Evolutionary conservation across 495 filamentous ascomycete species (phyloP).

Genomic region (Penicillium roqueforti): DNA sequence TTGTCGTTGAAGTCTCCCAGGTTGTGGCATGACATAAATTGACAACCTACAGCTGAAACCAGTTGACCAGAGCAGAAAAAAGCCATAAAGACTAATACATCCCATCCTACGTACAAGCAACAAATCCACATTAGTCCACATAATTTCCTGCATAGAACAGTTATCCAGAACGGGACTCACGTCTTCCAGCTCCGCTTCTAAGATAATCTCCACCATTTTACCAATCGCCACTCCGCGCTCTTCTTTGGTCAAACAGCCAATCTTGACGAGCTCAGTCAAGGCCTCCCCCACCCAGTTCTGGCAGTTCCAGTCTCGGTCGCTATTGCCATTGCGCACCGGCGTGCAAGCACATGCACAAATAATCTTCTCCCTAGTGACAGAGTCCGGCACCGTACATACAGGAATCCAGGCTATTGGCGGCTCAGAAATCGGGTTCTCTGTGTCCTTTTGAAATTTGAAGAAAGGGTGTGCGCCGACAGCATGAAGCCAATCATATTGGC

Average conservation of each 20-base stretch:
- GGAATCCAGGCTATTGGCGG: conserved; percentile 47
- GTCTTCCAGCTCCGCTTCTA: conserved; percentile 23
- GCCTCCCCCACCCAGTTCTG: conserved; percentile 36
- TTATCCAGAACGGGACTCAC: not conserved
- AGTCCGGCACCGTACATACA: conserved; percentile 16
- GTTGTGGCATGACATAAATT: no score
- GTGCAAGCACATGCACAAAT: conserved; percentile 18
- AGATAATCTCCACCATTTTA: conserved; percentile 29
- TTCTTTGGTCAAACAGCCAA: conserved; percentile 19
- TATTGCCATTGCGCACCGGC: conserved; percentile 22
- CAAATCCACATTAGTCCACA: not conserved
- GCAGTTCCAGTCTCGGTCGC: conserved; percentile 32
- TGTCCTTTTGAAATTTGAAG: conserved; percentile 32
- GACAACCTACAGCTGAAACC: no score
- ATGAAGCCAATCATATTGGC: conserved; percentile 19
- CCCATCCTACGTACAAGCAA: not conserved
- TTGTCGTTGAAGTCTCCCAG: not conserved
- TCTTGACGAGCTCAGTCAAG: conserved; percentile 19
- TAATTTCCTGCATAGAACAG: not conserved
- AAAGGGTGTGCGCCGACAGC: conserved; percentile 27
- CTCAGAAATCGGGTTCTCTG: conserved; percentile 44
- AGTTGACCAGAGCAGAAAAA: no score
- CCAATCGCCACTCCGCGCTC: conserved; percentile 19
- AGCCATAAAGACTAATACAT: not conserved
- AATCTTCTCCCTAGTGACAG: conserved; percentile 19